phyloP scores from a whole-genome alignment of 2,329 filamentous ascomycete genomes.

The Clathrospora elynae region DNA sequence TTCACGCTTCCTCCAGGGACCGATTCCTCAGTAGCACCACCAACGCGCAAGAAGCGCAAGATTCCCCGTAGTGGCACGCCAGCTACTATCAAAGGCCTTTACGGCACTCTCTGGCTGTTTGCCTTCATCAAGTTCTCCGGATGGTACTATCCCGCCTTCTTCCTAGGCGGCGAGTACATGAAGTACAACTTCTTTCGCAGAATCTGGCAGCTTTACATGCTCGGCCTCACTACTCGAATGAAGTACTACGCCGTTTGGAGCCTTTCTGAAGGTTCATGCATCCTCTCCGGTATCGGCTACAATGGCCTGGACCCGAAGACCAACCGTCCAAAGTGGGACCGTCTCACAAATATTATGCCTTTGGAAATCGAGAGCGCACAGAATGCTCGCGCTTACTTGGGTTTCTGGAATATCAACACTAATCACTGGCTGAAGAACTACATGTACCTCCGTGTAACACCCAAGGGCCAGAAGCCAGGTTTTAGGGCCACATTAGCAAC shows the following conservation, averaged over 20 bases:
- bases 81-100: constrained; percentile 74
- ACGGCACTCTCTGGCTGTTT: constrained; percentile 79
- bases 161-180: constrained; percentile 70
- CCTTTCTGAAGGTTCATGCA: constrained; percentile 90
- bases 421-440: constrained; percentile 97
- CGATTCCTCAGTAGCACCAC: constrained; percentile 84
- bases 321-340: constrained; percentile 86
- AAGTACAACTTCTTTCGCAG: constrained; percentile 71
- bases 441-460: constrained; percentile 92
- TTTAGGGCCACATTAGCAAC: constrained; percentile 94
- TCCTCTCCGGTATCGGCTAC: constrained; percentile 90
- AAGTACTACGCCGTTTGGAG: constrained; percentile 99
- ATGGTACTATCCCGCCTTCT: constrained; percentile 67
- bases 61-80: constrained; percentile 90
- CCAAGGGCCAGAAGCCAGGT: constrained; percentile 92
- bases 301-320: constrained; percentile 87
- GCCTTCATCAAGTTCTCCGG: constrained; percentile 74
- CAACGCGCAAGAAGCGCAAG: constrained; percentile 85
- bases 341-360: constrained; percentile 86
- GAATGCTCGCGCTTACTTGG: constrained; percentile 90
- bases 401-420: constrained; percentile 98
- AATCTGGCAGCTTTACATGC: constrained; percentile 80
- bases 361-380: constrained; percentile 86
- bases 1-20: constrained; percentile 82
- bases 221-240: constrained; percentile 77